phyloP scores from a whole-genome alignment of 2,329 filamentous ascomycete species.

The Claviceps pusilla region DNA sequence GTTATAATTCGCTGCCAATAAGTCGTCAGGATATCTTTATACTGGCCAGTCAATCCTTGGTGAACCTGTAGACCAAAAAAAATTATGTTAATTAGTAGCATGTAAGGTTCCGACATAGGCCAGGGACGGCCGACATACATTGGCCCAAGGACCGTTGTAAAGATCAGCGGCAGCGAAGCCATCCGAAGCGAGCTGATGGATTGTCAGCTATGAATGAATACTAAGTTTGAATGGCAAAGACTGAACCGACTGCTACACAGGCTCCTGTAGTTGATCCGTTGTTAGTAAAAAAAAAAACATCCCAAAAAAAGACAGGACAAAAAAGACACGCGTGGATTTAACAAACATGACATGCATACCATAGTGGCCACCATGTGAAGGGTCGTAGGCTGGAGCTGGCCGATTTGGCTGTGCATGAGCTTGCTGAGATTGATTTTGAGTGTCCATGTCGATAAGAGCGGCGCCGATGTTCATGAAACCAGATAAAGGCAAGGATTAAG shows the following conservation, averaged over 20 bases:
- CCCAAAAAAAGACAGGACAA: too few species aligned
- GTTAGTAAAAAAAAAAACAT: constrained; percentile 1
- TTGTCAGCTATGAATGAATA: constrained; percentile 12
- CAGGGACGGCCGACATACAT: constrained; percentile 42
- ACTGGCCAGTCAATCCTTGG: constrained; percentile 80
- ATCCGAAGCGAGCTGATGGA: constrained; percentile 59
- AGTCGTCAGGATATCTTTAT: constrained; percentile 93
- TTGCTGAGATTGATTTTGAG: constrained; percentile 31
- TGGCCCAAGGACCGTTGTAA: constrained; percentile 89
- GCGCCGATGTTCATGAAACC: not conserved
- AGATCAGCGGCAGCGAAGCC: constrained; percentile 86
- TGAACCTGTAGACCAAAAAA: constrained; percentile 56
- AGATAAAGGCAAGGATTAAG: not conserved
- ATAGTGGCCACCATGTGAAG: constrained; percentile 61
- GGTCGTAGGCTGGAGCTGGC: constrained; percentile 55
- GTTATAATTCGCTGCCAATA: constrained; percentile 99
- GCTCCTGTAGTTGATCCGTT: constrained; percentile 23
- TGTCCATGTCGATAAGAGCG: constrained; percentile 19
- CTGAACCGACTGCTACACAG: constrained; percentile 27
- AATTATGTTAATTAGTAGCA: not conserved
- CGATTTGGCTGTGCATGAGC: constrained; percentile 43
- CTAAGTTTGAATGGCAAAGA: not conserved
- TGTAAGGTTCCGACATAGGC: not conserved
- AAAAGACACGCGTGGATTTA: not conserved
- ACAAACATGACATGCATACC: constrained; percentile 33